Percentiles rank a stretch among this genome's conserved stretches.
Conservation (phyloP, 2,329 filamentous ascomycete species). For the Monosporascus cannonballus region DNA sequence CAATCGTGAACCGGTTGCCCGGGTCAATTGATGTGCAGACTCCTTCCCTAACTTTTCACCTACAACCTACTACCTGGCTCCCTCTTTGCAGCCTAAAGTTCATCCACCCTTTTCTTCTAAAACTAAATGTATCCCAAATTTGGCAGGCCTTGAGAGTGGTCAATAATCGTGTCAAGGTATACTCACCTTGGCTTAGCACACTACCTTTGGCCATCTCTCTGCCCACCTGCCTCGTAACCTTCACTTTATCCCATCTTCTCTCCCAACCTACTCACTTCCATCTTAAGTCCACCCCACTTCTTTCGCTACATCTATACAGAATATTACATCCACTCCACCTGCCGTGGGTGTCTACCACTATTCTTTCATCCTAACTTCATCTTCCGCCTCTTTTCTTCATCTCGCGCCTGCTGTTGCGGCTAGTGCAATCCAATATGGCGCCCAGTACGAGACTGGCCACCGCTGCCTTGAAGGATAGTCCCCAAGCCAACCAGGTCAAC, state of each 20-base stretch:
- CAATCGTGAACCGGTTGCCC: no score
- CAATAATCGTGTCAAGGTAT: no score
- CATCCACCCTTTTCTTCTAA: no score
- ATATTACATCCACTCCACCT: not conserved
- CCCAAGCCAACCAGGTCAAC: not conserved
- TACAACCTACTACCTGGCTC: no score
- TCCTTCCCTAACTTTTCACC: no score
- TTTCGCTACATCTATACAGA: not conserved
- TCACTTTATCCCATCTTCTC: not conserved
- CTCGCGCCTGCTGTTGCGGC: not conserved
- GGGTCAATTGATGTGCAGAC: no score
- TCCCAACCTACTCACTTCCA: not conserved
- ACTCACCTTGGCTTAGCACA: no score
- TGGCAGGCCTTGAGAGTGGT: no score
- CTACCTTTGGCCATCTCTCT: no score
- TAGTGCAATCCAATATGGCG: slow-evolving; percentile 14
- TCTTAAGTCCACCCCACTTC: not conserved
- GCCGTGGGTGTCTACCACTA: not conserved
- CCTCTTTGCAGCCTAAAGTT: no score
- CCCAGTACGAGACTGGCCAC: slow-evolving; percentile 15
- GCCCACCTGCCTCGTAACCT: no score
- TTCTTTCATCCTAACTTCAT: not conserved
- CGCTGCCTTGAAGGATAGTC: slow-evolving; percentile 2
- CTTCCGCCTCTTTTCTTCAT: not conserved
- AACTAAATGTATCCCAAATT: no score